Conservation (phyloP, 257 asterid genomes). For the Henckelia pumila region DNA sequence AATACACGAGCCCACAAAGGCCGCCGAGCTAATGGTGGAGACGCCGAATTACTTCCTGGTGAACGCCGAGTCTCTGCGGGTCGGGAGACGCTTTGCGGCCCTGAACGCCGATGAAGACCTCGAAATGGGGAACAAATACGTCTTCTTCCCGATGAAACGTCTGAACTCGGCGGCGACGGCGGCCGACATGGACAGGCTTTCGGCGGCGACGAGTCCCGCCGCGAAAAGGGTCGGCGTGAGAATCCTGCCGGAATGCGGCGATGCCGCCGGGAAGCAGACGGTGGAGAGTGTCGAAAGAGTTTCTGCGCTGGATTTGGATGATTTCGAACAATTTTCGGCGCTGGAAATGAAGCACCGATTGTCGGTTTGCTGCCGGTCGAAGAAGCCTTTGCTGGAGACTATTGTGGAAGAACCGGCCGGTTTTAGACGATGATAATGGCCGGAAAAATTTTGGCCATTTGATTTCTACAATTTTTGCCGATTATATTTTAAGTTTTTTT, state of each 20-base stretch:
- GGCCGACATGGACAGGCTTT: constrained; percentile 66
- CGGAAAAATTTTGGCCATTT: not conserved
- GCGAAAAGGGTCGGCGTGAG: constrained; percentile 44
- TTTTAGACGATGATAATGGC: constrained; percentile 24
- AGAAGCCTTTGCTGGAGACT: constrained; percentile 87
- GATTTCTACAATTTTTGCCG: not conserved
- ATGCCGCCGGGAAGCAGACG: constrained; percentile 17
- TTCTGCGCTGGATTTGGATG: constrained; percentile 50
- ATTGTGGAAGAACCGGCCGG: constrained; percentile 61
- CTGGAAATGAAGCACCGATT: constrained; percentile 55
- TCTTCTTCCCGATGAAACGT: constrained; percentile 68
- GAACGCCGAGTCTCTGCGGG: constrained; percentile 52
- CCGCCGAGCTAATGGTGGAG: constrained; percentile 62
- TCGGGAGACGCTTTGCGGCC: constrained; percentile 67
- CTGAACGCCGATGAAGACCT: constrained; percentile 83
- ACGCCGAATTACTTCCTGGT: constrained; percentile 57
- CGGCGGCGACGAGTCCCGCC: constrained; percentile 56
- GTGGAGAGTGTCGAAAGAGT: constrained; percentile 21
- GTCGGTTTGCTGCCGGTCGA: constrained; percentile 69
- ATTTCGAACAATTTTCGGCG: constrained; percentile 50
- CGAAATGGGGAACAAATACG: constrained; percentile 61
- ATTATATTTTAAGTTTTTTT: too few species aligned
- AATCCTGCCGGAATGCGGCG: constrained; percentile 54
- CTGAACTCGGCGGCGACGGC: constrained; percentile 57
- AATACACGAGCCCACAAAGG: constrained; percentile 35